Evolutionary conservation across 306 rosid genomes (phyloP).

Genomic region (Cyclanthera cordifolia): DNA sequence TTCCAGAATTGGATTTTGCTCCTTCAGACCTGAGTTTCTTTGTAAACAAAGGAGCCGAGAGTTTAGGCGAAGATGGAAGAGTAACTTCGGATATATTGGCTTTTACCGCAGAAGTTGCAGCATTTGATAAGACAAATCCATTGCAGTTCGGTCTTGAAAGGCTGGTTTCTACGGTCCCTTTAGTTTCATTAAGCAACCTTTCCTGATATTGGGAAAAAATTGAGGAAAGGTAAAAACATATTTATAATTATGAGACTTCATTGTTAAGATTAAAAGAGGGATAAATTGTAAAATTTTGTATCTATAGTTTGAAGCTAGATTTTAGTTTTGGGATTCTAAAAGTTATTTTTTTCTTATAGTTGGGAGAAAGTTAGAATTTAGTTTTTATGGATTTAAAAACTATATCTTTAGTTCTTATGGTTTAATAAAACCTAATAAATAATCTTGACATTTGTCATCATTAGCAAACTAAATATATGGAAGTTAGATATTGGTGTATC

Average conservation of each 20-base stretch:
- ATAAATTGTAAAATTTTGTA: too few relatives aligned
- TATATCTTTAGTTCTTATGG: too few relatives aligned
- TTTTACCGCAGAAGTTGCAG: constrained; percentile 22
- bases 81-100: constrained; percentile 26
- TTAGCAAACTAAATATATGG: too few relatives aligned
- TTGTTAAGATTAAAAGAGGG: too few relatives aligned
- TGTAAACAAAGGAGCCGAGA: constrained; percentile 42
- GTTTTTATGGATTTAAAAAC: too few relatives aligned
- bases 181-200: constrained; percentile 44
- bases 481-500: too few relatives aligned
- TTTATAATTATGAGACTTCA: not conserved
- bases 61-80: constrained; percentile 21
- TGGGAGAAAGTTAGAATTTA: too few relatives aligned
- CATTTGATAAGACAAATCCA: constrained; percentile 22
- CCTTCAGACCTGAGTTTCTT: constrained; percentile 53
- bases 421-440: too few relatives aligned
- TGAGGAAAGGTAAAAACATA: constrained; percentile 10
- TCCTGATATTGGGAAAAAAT: constrained; percentile 37
- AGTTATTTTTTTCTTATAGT: too few relatives aligned
- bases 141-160: constrained; percentile 20
- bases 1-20: constrained; percentile 26
- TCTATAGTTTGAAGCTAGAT: too few relatives aligned
- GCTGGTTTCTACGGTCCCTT: constrained; percentile 22
- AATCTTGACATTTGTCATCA: too few relatives aligned
- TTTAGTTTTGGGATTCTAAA: too few relatives aligned